Evolutionary conservation across 1,139 yeast genomes (phyloP), one percentile per base, ranked within the genome.

Genomic region (Saccharomycopsis crataegensis): DNA sequence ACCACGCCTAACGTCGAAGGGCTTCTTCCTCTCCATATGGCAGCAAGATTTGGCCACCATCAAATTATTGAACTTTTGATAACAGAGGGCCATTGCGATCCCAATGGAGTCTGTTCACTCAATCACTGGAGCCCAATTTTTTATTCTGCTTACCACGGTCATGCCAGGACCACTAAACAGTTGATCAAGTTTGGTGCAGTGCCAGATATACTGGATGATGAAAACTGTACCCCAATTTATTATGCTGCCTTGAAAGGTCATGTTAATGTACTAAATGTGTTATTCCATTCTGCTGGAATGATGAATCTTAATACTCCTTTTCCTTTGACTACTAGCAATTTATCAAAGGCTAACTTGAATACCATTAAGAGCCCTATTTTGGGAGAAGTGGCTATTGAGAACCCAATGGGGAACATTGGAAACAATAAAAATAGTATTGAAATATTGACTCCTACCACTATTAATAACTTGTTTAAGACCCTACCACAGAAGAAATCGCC

Each of bases 191-290:
- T 75, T 54, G 90, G 93, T 4, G 96, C 97, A 0, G 78, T 80
- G 56, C 75, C 85, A 53, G 79, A 80, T 58, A 67, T 86, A 17
- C 74, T 80, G n/a, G 99, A 93, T 67, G 95, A 85, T 58, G 89
- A 89, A 59, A 89, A 93, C 1, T 79, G 79, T 61, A 80, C 86
- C 55, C 96, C 96, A 0, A 70, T 91, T 49, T 93, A 87, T 65
- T 88, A 91, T 65, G 93, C 98, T 48, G 86, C 91, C 34, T 88
- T 96, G 78, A 97, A 91, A 66, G 98, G 99, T 14, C 93, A 90
- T 64, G 80, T 89, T 44, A 78, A 75, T 28, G 93, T 89, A 2
- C 71, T 91, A 60, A 86, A 88, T 66, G 83, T 83, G 36, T 71
- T 93, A 47, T 72, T 75, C 34, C 72, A 69, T 9, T 43, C 46